phyloP scores from a whole-genome alignment of 768 basidiomycete genomes.

The Suillus variegatus region DNA sequence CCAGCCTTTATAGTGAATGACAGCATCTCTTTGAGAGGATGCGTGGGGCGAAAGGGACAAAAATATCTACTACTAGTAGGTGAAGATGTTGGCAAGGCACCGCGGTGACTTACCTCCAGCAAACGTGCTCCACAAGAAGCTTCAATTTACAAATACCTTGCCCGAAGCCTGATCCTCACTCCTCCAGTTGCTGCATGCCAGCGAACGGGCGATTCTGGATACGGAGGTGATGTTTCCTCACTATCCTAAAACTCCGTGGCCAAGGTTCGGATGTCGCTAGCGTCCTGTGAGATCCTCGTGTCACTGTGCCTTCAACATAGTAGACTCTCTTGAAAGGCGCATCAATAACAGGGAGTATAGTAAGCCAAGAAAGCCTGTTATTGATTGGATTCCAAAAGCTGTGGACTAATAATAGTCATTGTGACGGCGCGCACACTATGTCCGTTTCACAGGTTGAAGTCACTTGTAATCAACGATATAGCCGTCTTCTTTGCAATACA shows the following conservation, averaged over 20 bases:
- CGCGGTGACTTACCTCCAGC: neutral
- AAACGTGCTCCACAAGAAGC: neutral
- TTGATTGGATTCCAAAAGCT: neutral
- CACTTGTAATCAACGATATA: neutral
- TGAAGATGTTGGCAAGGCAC: neutral
- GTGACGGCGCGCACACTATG: neutral
- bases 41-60: neutral
- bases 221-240: neutral
- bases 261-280: neutral
- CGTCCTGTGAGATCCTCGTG: neutral
- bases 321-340: neutral
- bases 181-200: neutral
- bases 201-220: neutral
- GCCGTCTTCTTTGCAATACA: neutral
- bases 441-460: neutral
- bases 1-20: neutral
- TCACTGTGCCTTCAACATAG: neutral
- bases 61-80: too few relatives aligned
- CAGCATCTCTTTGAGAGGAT: neutral
- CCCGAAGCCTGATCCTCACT: too few relatives aligned
- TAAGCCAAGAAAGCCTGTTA: neutral
- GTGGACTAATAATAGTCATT: neutral
- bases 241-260: too few relatives aligned
- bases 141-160: neutral
- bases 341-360: neutral